Base-by-base conservation (phyloP, 2,329 filamentous ascomycete species). In the Pezicula radicicola region DNA sequence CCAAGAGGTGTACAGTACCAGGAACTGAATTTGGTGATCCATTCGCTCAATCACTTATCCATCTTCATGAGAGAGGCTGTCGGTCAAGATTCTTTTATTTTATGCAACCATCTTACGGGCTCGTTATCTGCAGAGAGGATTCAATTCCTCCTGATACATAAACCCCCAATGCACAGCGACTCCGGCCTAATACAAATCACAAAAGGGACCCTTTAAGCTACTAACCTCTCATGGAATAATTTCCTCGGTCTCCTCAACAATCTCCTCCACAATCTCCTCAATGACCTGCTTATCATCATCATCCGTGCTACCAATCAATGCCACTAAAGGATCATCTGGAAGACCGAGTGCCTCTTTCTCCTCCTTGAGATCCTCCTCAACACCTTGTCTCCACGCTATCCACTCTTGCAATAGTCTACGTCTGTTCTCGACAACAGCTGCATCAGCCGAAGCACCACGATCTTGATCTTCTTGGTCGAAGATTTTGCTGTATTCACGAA, bases 381-480 rank as follows among this genome's bases (percentile, higher is more conserved):
- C 81, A 54, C 80, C 76, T 64, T 84, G 83, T 68, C 91, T 81
- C 91, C 92, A 99, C 52, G 83, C 83, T 63, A 86, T 71, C 94
- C 94, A 99, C 74, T 97, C 93, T 60, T 88, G 83, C 63, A 99
- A 84, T 66, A 91, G 76, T 64, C 84, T 79, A 68, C 93, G 85
- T 62, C 94, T 84, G 61, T 84, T 85, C 73, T 97, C 93, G 56
- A 99, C 88, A 47, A 99, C 91, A 35, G 92, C 93, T 65, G 92
- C 84, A 75, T 97, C 94, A 63, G 93, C 94, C 51, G 91, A 93
- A 56, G 92, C 93, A 67, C 92, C 92, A 68, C 93, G 91, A 68
- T 95, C 91, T 58, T 88, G 84, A 72, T 99, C 95, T 70, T 96
- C 88, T 74, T 96, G 91, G 63, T 99, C 94, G 71, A 99, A 99